Base-by-base conservation (phyloP, 148 eudicot genomes). In the Drosera capensis region DNA sequence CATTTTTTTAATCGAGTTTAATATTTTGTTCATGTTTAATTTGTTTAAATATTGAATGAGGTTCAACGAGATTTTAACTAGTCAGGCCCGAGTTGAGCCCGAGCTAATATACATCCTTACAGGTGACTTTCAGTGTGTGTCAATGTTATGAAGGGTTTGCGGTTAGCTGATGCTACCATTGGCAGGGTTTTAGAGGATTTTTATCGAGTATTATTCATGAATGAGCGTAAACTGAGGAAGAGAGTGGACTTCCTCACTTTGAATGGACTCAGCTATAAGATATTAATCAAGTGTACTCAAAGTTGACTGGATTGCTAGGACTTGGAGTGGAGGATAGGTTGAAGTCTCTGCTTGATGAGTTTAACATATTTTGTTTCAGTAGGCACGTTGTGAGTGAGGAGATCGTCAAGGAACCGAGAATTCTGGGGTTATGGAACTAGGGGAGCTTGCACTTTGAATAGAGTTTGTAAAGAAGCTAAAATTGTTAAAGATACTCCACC, bases 291-390 rank as follows among this genome's bases (percentile, higher is more conserved):
- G 50, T 80, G 15, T 56, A 63, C 40, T 24, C 25, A 21, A 22
- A 22, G 7, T 73, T 59, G 69, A 87, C 97, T 0, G 37, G 51
- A 42, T 61, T 75, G 60, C 49, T 90, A 41, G 54, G 65, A 41
- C 71, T 58, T 60, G 67, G 71, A 26, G 52, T 80, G 14, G 68
- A 71, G 50, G 67, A 62, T 51, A 80, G 74, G 71, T 55, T 90
- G 68, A 73, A 70, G 46, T 85, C 80, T 14, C 57, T 90, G 65
- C 19, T 80, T 56, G 57, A 62, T 52, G 97, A 90, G 57, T 78
- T 90, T 57, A 8, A 28, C 46, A 73, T 63, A 24, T 51, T 90
- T 71, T 92, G 92, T 8, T 67, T 80, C 48, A 54, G 52, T 17
- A 38, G 40, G 46, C 43, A 45, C 30, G 52, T 56, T 28, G 56